These are phyloP conservation scores for Candida ascalaphidarum DNA, from an alignment of 805 yeast genomes.

Conservation along the genomic window DNA sequence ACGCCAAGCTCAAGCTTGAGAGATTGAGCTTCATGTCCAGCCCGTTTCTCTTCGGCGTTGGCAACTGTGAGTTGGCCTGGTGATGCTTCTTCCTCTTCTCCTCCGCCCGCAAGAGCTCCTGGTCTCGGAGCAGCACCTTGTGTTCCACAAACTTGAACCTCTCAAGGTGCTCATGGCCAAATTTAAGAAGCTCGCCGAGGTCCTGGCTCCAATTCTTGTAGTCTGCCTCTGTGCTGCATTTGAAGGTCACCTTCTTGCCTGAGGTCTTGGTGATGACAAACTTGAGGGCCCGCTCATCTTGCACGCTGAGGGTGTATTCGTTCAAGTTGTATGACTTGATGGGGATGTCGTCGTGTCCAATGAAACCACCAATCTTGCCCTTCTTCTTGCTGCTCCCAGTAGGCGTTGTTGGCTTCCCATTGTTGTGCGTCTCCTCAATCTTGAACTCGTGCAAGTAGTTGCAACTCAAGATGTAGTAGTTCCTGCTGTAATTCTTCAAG, in stretches of 20 bases:
- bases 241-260: constrained; percentile 28
- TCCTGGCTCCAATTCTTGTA: constrained; percentile 49
- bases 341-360: constrained; percentile 32
- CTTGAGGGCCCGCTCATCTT: constrained; percentile 24
- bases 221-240: constrained; percentile 36
- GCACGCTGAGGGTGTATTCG: constrained; percentile 22
- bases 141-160: constrained; percentile 42
- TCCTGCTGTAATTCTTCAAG: constrained; percentile 29
- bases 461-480: constrained; percentile 31
- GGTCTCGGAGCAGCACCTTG: constrained; percentile 21
- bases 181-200: constrained; percentile 42
- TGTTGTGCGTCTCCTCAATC: constrained; percentile 14
- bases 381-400: constrained; percentile 10
- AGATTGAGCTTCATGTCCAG: constrained; percentile 7
- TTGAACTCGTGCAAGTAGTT: constrained; percentile 36
- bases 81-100: not conserved
- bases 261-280: constrained; percentile 22
- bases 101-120: constrained; percentile 4
- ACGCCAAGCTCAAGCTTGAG: constrained; percentile 4
- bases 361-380: constrained; percentile 30
- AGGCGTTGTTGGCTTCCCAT: constrained; percentile 4
- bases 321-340: constrained; percentile 33
- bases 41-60: constrained; percentile 1
- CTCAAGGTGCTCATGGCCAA: constrained; percentile 33
- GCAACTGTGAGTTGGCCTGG: not conserved